Conservation (phyloP, 2,329 filamentous ascomycete genomes). For the Amauroascus verrucosus region DNA sequence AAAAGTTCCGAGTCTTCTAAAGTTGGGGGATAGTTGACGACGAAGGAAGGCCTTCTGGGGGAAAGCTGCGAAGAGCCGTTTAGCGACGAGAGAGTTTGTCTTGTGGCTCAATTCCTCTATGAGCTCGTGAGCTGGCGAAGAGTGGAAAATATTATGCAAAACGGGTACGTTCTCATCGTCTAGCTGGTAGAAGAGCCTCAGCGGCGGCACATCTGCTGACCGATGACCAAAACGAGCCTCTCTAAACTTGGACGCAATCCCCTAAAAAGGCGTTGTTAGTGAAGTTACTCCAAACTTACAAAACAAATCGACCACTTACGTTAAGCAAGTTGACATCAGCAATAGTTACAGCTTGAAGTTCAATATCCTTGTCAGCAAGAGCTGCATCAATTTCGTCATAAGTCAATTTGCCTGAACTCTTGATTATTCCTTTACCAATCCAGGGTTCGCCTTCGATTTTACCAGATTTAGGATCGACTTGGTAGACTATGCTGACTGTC, state of each 20-base stretch:
- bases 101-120: constrained; percentile 94
- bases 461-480: constrained; percentile 71
- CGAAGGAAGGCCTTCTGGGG: constrained; percentile 90
- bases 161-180: constrained; percentile 98
- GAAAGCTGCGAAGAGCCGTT: constrained; percentile 65
- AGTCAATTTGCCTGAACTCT: constrained; percentile 75
- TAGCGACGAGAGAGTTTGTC: constrained; percentile 78
- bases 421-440: constrained; percentile 89
- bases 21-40: constrained; percentile 73
- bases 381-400: constrained; percentile 80
- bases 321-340: constrained; percentile 74
- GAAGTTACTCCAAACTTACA: background rate
- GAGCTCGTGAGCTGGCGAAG: constrained; percentile 76
- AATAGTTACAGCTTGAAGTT: constrained; percentile 54
- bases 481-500: constrained; percentile 86
- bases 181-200: constrained; percentile 83
- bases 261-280: constrained; percentile 35
- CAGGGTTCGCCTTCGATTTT: constrained; percentile 79
- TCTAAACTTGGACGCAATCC: constrained; percentile 79
- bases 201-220: constrained; percentile 66
- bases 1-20: constrained; percentile 79
- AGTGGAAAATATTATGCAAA: constrained; percentile 91
- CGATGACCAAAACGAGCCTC: constrained; percentile 75
- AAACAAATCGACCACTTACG: constrained; percentile 39
- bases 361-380: constrained; percentile 55